These are phyloP conservation scores for Perkinsela sp. DNA, from an alignment of 208 protist genomes.

Conservation along the genomic window DNA sequence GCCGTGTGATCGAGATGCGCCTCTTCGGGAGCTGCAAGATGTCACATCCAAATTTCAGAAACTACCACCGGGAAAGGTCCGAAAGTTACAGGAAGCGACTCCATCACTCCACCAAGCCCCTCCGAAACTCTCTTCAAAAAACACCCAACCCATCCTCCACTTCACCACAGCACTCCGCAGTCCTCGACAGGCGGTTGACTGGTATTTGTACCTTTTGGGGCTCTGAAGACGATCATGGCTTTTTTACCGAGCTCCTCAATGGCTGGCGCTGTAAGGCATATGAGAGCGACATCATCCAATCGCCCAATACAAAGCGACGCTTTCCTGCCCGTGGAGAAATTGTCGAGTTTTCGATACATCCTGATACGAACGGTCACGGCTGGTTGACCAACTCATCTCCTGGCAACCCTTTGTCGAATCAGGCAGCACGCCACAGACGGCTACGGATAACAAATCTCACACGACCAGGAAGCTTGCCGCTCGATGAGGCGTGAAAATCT, in stretches of 20 bases:
- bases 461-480: too few species aligned
- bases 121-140: too few species aligned
- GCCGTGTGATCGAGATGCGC: too few species aligned
- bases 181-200: not conserved
- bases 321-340: not conserved
- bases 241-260: not conserved
- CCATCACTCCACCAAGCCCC: too few species aligned
- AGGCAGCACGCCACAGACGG: too few species aligned
- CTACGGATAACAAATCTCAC: not conserved
- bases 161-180: too few species aligned
- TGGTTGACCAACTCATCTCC: not conserved
- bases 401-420: not conserved
- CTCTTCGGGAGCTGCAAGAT: too few species aligned
- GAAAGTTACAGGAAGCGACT: too few species aligned
- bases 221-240: not conserved
- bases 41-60: too few species aligned
- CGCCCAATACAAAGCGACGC: not conserved
- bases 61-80: too few species aligned
- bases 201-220: not conserved
- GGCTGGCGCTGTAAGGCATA: not conserved
- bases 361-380: not conserved
- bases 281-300: not conserved
- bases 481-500: too few species aligned
- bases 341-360: not conserved
- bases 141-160: too few species aligned